Evolutionary conservation across 2,329 filamentous ascomycete genomes (phyloP), one percentile per base, ranked within the genome.

Genomic region (Bipolaris cookei): DNA sequence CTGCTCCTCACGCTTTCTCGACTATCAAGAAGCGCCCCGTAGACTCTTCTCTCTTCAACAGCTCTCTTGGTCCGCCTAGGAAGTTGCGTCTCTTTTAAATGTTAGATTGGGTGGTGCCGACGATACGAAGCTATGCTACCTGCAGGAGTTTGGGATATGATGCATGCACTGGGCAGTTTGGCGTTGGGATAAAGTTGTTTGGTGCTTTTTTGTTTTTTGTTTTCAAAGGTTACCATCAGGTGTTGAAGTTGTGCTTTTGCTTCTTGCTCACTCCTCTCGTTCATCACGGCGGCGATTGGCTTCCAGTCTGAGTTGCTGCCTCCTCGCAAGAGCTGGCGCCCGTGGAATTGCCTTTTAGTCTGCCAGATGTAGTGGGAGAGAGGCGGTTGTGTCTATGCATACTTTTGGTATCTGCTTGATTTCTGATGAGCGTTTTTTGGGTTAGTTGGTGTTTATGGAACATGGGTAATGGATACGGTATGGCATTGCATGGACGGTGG

Each of bases 31-130:
- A 67, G 64, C 63, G 63, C 7, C 48, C 61, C 1, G 59, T 60
- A 7, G 65, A 67, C 11, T 55, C 54, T 18, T 59, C 57, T 18
- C 65, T 66, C 20, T 53, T 59, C 14, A 59, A 61, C 11, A 61
- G 67, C 46, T 61, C 63, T 5, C 58, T 67, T 54, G 64, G 61
- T 1, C 62, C 68, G 3, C 66, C 70, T 14, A 72, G 68, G 65
- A 72, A 68, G 56, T 46, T 71, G 38, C 61, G 66, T 41, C 55
- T 71, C 13, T 61, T 66, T 45, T 71, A 63, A 52, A 32, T 18
- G 6, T 18, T 14, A 20, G 18, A 43, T 28, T 6, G 1, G 4
- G 43, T 47, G 14, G 49, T 41, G 16, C 16, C n/a, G 5, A 32
- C 34, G 14, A n/a, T 42, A 45, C 45, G 43, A 50, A 35, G 20